Conservation (phyloP, 192 early-diverging fungal species). For the Radiomyces spectabilis region DNA sequence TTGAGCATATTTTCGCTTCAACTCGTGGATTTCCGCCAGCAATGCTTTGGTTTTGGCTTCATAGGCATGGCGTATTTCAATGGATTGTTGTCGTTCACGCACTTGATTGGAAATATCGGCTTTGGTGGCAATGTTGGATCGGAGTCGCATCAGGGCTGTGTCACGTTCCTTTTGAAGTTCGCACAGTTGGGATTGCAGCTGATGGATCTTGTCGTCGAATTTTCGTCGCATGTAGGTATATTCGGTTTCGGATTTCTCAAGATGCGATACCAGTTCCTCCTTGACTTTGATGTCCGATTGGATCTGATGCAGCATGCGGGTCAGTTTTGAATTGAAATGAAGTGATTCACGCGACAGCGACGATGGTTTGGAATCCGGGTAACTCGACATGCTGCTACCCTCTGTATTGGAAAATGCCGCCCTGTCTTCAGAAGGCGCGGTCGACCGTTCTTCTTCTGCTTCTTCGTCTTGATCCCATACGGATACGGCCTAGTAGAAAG, state of each 20-base stretch:
- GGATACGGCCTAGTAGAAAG: too few species aligned
- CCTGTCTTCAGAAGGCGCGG: too few species aligned
- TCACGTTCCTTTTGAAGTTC: slow-evolving; percentile 55
- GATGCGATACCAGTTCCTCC: slow-evolving; percentile 49
- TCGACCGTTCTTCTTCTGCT: too few species aligned
- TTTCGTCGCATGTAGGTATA: slow-evolving; percentile 48
- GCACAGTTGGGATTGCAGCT: slow-evolving; percentile 51
- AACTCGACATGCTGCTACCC: too few species aligned
- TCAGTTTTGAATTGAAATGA: slow-evolving; percentile 13
- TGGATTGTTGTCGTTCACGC: slow-evolving; percentile 13
- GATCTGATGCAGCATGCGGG: slow-evolving; percentile 47
- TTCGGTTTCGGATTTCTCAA: slow-evolving; percentile 48
- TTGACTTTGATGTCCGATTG: slow-evolving; percentile 52
- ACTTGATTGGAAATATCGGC: neutral
- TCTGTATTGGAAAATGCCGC: too few species aligned
- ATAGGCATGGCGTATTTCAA: slow-evolving; percentile 41
- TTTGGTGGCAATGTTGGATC: neutral
- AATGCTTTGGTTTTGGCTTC: slow-evolving; percentile 52
- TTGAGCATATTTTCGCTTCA: slow-evolving; percentile 48
- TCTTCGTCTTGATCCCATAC: too few species aligned
- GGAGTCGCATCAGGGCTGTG: slow-evolving; percentile 32
- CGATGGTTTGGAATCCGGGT: too few species aligned
- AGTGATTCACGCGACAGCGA: too few species aligned
- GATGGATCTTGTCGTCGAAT: slow-evolving; percentile 65
- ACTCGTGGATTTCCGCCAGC: slow-evolving; percentile 40